Evolutionary conservation across 768 basidiomycete species (phyloP).

Genomic region (Mrakia frigida): DNA sequence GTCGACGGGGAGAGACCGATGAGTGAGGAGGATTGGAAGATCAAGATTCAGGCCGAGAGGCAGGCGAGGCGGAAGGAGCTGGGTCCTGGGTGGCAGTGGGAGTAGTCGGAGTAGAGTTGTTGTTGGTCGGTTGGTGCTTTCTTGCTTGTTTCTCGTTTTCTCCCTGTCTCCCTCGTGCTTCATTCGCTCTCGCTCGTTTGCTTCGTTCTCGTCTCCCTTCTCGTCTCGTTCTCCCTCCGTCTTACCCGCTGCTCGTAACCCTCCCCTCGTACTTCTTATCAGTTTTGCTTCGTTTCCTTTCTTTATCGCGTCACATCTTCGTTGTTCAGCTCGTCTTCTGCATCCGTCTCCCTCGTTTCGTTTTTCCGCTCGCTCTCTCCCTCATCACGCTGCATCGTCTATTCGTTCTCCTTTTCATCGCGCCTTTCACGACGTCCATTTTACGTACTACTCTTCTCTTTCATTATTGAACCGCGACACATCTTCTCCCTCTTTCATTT

Average conservation of each 20-base stretch:
- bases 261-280: too few relatives aligned
- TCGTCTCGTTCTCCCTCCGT: background rate
- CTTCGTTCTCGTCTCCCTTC: background rate
- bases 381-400: background rate
- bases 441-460: background rate
- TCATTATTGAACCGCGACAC: background rate
- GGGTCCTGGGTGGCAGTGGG: background rate
- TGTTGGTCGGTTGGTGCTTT: background rate
- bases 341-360: background rate
- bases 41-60: background rate
- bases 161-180: conserved; percentile 1
- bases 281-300: too few relatives aligned
- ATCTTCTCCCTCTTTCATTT: too few relatives aligned
- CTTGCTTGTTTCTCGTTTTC: background rate
- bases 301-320: too few relatives aligned
- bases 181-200: background rate
- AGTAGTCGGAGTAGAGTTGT: background rate
- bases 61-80: background rate
- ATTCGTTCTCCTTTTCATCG: background rate
- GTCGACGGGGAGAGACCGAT: background rate
- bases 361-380: background rate
- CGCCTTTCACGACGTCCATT: too few relatives aligned
- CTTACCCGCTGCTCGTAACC: background rate
- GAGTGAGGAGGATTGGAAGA: background rate
- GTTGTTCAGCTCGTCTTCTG: too few relatives aligned